phyloP scores from a whole-genome alignment of 2,329 filamentous ascomycete genomes.

The Periconia sp. region DNA sequence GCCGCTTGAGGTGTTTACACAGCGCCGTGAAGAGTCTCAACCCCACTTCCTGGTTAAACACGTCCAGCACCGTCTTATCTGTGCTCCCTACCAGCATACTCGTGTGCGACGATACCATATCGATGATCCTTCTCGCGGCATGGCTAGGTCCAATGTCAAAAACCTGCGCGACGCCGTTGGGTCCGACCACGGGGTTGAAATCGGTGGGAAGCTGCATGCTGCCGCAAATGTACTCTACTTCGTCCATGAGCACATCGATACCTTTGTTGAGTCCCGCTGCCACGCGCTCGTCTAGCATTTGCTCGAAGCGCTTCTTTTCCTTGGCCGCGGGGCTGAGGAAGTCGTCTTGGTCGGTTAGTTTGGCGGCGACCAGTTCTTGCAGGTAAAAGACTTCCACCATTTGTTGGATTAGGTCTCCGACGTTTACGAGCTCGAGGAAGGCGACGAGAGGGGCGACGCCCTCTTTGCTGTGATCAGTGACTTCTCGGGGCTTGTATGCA shows the following conservation, averaged over 20 bases:
- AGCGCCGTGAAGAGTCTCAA: slow-evolving; percentile 86
- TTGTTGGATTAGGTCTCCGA: slow-evolving; percentile 95
- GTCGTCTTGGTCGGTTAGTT: slow-evolving; percentile 88
- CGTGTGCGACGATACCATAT: slow-evolving; percentile 85
- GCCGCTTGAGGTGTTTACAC: slow-evolving; percentile 96
- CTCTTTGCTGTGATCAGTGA: slow-evolving; percentile 67
- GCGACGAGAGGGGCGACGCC: slow-evolving; percentile 90
- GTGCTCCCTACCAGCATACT: slow-evolving; percentile 92
- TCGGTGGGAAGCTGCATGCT: slow-evolving; percentile 85
- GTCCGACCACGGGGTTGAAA: slow-evolving; percentile 71
- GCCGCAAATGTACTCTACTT: slow-evolving; percentile 92
- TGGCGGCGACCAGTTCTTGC: slow-evolving; percentile 82
- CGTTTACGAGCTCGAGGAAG: slow-evolving; percentile 96
- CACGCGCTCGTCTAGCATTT: slow-evolving; percentile 96
- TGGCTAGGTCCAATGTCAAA: slow-evolving; percentile 71
- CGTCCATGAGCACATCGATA: slow-evolving; percentile 97
- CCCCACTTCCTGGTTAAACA: slow-evolving; percentile 97
- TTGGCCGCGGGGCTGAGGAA: slow-evolving; percentile 90
- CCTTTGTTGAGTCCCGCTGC: slow-evolving; percentile 95
- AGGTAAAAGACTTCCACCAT: slow-evolving; percentile 99
- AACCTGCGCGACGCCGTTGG: slow-evolving; percentile 37
- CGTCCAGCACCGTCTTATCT: slow-evolving; percentile 96
- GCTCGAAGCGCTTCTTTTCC: slow-evolving; percentile 97
- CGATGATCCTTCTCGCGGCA: slow-evolving; percentile 78
- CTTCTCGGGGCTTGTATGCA: slow-evolving; percentile 85